phyloP scores from a whole-genome alignment of 1,284 basidiomycete species.

The Cryptococcus amylolentus region DNA sequence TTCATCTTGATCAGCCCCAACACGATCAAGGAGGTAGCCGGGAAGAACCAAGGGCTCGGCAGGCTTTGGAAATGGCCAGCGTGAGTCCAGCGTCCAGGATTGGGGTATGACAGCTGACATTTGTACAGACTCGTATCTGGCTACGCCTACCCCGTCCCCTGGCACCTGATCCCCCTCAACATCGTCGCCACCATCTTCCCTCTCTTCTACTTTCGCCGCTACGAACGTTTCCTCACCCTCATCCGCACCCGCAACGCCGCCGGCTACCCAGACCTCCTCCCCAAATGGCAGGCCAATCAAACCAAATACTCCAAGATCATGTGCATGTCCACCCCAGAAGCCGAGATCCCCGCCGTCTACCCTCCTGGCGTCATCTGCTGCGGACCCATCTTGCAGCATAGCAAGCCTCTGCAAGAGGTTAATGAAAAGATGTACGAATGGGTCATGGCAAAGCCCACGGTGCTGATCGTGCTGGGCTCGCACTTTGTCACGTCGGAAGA shows the following conservation, averaged over 20 bases:
- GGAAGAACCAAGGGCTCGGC: slow-evolving; percentile 5
- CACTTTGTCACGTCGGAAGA: slow-evolving; percentile 7
- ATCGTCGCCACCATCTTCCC: slow-evolving; percentile 11
- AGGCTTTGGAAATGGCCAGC: slow-evolving; percentile 11
- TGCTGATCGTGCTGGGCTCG: slow-evolving; percentile 21
- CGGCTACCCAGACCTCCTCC: slow-evolving; percentile 15
- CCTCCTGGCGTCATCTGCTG: slow-evolving; percentile 15
- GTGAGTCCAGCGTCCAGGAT: slow-evolving; percentile 12
- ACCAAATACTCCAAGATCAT: slow-evolving; percentile 2
- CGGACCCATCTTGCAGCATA: slow-evolving; percentile 20
- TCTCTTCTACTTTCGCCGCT: slow-evolving; percentile 4
- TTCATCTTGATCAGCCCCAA: slow-evolving; percentile 19
- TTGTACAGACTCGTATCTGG: neutral
- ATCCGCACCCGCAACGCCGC: slow-evolving; percentile 13
- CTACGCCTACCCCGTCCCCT: slow-evolving; percentile 3
- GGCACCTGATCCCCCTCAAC: slow-evolving; percentile 18
- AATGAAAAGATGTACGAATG: slow-evolving; percentile 5
- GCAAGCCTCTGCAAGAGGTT: slow-evolving; percentile 8
- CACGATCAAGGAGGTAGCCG: slow-evolving; percentile 19
- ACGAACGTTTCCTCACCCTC: slow-evolving; percentile 10
- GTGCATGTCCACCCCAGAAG: slow-evolving; percentile 19
- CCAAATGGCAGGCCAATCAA: neutral
- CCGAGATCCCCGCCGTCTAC: slow-evolving; percentile 15
- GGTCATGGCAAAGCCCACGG: neutral
- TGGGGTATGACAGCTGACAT: neutral